These are phyloP conservation scores for Aphanomyces stellatus DNA, from an alignment of 352 stramenopile species.

Conservation along the genomic window DNA sequence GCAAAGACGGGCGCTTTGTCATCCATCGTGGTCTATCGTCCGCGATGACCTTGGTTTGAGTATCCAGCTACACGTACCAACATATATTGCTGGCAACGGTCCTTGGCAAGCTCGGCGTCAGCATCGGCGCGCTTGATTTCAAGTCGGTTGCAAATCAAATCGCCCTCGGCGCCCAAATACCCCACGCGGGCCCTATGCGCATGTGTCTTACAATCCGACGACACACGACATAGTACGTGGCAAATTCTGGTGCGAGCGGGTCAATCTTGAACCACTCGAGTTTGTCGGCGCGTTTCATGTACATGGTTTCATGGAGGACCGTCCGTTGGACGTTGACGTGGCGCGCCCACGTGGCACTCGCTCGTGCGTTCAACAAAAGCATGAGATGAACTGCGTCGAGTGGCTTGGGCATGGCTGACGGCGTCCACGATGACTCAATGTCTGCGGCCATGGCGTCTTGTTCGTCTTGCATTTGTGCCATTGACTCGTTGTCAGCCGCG, in stretches of 20 bases:
- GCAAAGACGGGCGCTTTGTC: too few relatives aligned
- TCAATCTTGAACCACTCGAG: constrained; percentile 18
- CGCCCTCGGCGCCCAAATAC: constrained; percentile 6
- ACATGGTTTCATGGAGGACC: constrained; percentile 9
- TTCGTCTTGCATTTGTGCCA: background rate
- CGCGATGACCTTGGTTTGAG: too few relatives aligned
- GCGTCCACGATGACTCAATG: background rate
- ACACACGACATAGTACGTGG: background rate
- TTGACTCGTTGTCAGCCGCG: background rate
- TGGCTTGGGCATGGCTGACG: background rate
- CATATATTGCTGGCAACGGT: constrained; percentile 15
- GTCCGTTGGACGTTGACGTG: constrained; percentile 9
- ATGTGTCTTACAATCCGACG: background rate
- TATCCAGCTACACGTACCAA: background rate
- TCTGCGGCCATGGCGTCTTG: background rate
- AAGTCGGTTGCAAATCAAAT: constrained; percentile 10
- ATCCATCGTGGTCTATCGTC: too few relatives aligned
- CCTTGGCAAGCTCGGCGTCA: background rate
- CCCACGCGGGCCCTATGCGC: constrained; percentile 1
- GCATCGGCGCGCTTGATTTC: constrained; percentile 12
- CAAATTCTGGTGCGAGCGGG: background rate
- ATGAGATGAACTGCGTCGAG: constrained; percentile 15
- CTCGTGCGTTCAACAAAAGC: constrained; percentile 11
- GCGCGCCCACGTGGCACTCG: background rate
- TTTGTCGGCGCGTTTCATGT: constrained; percentile 4